A percentile compares a stretch with the other conserved stretches of the same genome.
These are phyloP conservation scores for Alternaria ventricosa DNA, from an alignment of 2,329 filamentous ascomycete species.

Conservation along the genomic window DNA sequence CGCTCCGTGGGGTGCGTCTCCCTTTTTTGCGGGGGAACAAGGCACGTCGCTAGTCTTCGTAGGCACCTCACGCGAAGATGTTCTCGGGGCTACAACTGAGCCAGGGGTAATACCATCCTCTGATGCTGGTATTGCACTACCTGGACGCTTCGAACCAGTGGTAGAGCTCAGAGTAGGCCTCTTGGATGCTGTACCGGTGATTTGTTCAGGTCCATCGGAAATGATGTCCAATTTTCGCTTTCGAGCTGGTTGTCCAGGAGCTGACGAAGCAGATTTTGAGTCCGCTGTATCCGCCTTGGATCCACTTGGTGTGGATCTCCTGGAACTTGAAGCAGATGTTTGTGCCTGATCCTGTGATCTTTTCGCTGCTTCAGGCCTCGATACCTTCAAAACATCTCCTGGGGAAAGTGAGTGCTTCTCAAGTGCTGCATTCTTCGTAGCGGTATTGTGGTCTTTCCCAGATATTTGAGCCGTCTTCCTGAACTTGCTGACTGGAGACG, in stretches of 20 bases:
- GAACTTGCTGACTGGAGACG: neutral
- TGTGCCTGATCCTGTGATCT: neutral
- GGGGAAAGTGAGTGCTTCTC: neutral
- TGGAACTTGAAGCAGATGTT: neutral
- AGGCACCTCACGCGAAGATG: neutral
- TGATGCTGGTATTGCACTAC: neutral
- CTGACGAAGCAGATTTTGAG: neutral
- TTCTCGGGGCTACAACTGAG: neutral
- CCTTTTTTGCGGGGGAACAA: neutral
- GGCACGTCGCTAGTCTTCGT: neutral
- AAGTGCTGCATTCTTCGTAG: neutral
- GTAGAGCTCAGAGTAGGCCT: neutral
- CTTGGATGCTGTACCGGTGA: neutral
- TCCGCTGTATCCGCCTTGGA: neutral
- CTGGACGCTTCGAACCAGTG: neutral
- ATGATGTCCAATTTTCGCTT: neutral
- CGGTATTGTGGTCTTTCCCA: neutral
- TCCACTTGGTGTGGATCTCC: neutral
- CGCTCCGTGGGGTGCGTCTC: neutral
- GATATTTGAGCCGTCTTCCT: neutral
- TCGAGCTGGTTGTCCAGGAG: neutral
- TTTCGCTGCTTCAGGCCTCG: neutral
- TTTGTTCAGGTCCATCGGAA: neutral
- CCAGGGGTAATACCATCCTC: neutral
- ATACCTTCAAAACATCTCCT: neutral